Evolutionary conservation across 306 rosid species (phyloP).

Genomic region (Quercus alba): DNA sequence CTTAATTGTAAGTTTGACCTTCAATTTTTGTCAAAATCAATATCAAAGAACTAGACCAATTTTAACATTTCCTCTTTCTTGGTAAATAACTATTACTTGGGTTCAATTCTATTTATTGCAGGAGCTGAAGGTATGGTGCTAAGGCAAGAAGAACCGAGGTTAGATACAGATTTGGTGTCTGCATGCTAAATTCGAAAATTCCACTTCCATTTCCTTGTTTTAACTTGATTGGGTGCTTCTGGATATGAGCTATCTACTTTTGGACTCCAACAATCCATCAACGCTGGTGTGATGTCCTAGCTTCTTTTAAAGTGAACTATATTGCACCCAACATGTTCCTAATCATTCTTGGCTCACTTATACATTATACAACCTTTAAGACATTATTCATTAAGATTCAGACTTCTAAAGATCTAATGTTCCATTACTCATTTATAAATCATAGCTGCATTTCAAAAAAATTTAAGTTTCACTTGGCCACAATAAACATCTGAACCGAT

Average conservation of each 20-base stretch:
- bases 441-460: too few relatives aligned
- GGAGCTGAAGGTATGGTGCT: constrained; percentile 1
- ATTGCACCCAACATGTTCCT: not conserved
- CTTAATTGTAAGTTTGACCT: constrained; percentile 1
- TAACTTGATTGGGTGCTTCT: not conserved
- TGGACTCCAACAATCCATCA: not conserved
- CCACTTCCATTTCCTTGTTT: not conserved
- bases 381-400: not conserved
- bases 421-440: too few relatives aligned
- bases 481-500: too few relatives aligned
- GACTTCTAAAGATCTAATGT: not conserved
- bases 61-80: not conserved
- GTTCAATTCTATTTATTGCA: not conserved
- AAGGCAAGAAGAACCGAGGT: not conserved
- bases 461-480: too few relatives aligned
- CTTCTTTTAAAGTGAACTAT: not conserved
- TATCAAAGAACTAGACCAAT: not conserved
- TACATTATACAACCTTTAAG: not conserved
- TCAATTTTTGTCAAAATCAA: not conserved
- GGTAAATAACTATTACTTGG: not conserved
- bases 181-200: not conserved
- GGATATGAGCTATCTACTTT: not conserved
- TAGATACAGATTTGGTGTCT: not conserved
- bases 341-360: not conserved
- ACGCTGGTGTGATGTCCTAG: not conserved